Evolutionary conservation across 805 yeast genomes (phyloP), one percentile per base, ranked within the genome.

Genomic region (Candida gorgasii): DNA sequence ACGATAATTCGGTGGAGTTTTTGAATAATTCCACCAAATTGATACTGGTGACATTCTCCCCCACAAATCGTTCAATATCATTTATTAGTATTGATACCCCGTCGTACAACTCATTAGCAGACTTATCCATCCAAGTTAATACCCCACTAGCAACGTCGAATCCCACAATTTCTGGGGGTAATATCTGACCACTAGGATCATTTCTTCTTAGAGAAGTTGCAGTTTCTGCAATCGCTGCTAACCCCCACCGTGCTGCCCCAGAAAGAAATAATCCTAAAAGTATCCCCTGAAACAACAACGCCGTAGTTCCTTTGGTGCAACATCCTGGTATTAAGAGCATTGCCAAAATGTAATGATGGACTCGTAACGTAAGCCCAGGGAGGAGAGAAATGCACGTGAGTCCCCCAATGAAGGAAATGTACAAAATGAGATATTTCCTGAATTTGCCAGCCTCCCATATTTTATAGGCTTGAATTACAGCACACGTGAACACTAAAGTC

Each of bases 201-300:
- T 85, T 85, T 50, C 97, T 70, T 43, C 80, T 59, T 33, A 90
- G 60, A 2, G 86, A 74, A 4, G 72, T 64, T 18, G 76, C 76
- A 0, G 96, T 87, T 56, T 92, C 97, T 1, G 86, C 80, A 43
- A 92, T 80, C 11, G 96, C 82, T 2, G 95, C 97, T 54, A 86
- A 82, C 43, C 93, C 97, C 99, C 99, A 92, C 43, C 95, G 70
- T 0, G 95, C 79, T 1, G 88, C 80, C 0, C 99, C 99, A 16
- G 90, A 84, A 5, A 89, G 70, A 38, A 86, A 73, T 34, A 92
- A 67, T 0, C 97, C 99, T 0, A 88, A 59, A 17, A 92, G 65
- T 1, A 92, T 76, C 2, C 97, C 98, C 58, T 90, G 97, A 56
- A 87, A 84, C 7, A 84, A 53, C 50, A 85, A 69, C 0, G 90